phyloP scores from a whole-genome alignment of 768 basidiomycete genomes.

The Lenzites betulinus region DNA sequence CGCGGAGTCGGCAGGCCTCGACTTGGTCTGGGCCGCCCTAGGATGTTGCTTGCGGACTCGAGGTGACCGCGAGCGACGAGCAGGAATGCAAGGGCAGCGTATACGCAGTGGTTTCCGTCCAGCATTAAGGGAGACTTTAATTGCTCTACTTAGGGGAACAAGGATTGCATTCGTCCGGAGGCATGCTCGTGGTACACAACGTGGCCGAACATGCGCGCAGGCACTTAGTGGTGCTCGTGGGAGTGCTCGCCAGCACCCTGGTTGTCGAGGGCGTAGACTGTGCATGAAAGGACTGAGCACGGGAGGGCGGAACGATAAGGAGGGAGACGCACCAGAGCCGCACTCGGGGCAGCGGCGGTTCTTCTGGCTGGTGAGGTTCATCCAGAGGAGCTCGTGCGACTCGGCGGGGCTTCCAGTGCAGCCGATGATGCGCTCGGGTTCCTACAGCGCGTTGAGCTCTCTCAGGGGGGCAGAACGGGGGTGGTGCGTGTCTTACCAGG shows the following conservation, averaged over 20 bases:
- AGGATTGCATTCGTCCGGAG: conserved; percentile 9
- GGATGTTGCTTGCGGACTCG: neutral
- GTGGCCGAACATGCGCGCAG: conserved; percentile 13
- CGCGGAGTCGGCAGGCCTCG: conserved; percentile 8
- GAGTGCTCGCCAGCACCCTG: conserved; percentile 55
- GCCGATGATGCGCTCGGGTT: conserved; percentile 81
- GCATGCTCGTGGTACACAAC: conserved; percentile 19
- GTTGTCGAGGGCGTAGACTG: conserved; percentile 77
- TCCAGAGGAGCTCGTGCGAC: conserved; percentile 93
- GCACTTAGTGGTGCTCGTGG: conserved; percentile 38
- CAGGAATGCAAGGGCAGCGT: neutral
- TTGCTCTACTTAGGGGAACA: conserved; percentile 8
- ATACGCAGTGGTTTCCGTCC: neutral
- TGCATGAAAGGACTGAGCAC: conserved; percentile 6
- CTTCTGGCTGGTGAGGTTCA: conserved; percentile 64
- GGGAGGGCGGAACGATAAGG: neutral
- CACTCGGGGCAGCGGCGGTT: conserved; percentile 88
- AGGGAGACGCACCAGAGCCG: conserved; percentile 73
- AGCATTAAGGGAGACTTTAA: neutral
- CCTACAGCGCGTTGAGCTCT: conserved; percentile 45
- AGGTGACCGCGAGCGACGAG: neutral
- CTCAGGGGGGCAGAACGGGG: neutral
- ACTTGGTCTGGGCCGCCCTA: conserved; percentile 11
- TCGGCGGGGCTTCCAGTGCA: conserved; percentile 96
- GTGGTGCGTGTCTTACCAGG: conserved; percentile 57